A percentile compares a stretch with the other conserved stretches of the same genome.
Conservation (phyloP, 2,329 filamentous ascomycete genomes). For the Furcasterigmium furcatum region DNA sequence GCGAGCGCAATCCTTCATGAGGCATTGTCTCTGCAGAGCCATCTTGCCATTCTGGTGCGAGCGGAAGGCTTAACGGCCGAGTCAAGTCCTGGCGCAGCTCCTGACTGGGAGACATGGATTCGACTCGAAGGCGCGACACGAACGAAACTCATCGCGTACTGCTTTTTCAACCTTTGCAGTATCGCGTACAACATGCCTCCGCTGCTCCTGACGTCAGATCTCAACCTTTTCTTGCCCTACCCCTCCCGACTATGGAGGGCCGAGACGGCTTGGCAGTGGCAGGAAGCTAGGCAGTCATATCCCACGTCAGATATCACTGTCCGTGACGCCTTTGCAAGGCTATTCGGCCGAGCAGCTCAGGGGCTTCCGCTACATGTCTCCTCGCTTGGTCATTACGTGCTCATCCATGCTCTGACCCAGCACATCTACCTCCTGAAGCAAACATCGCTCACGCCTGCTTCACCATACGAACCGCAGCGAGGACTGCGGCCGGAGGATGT, state of each 20-base stretch:
- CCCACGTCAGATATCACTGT: conserved; percentile 49
- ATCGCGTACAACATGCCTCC: conserved; percentile 60
- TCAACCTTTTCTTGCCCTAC: conserved; percentile 53
- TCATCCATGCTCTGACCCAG: conserved; percentile 70
- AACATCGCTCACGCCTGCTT: conserved; percentile 39
- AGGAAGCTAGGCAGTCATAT: conserved; percentile 50
- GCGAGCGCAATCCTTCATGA: conserved; percentile 59
- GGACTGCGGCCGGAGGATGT: conserved; percentile 52
- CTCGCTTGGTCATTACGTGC: conserved; percentile 65
- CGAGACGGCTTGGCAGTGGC: conserved; percentile 57
- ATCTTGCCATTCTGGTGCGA: conserved; percentile 53
- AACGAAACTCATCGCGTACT: conserved; percentile 59
- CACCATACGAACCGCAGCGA: conserved; percentile 46
- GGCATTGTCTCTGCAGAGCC: conserved; percentile 56
- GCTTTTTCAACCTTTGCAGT: conserved; percentile 61
- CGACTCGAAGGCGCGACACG: conserved; percentile 53
- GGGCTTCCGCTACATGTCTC: conserved; percentile 48
- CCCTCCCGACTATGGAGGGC: conserved; percentile 55
- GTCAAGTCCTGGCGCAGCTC: conserved; percentile 37
- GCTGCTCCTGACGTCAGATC: conserved; percentile 53
- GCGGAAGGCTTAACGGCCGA: conserved; percentile 53
- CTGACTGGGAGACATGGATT: conserved; percentile 60
- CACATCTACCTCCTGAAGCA: conserved; percentile 69
- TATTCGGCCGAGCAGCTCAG: conserved; percentile 50
- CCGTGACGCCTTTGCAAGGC: conserved; percentile 52